phyloP scores from a whole-genome alignment of 805 yeast genomes.

The Zygosaccharomyces pseudorouxii region DNA sequence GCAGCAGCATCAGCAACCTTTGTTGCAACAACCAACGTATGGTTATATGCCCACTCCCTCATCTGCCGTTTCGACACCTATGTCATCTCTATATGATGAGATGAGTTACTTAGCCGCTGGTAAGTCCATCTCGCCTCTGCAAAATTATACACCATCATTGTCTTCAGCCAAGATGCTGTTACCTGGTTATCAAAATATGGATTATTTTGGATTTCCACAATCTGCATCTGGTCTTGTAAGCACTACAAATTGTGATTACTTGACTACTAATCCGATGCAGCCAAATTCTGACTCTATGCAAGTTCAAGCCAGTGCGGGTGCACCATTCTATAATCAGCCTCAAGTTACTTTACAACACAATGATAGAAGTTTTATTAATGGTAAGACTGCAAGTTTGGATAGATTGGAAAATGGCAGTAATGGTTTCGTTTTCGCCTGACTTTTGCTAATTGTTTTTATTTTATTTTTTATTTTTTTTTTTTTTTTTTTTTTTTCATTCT shows the following conservation, averaged over 20 bases:
- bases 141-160: neutral
- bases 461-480: neutral
- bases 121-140: conserved; percentile 3
- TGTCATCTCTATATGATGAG: conserved; percentile 4
- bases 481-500: neutral
- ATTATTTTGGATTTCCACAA: conserved; percentile 6
- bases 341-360: conserved; percentile 11
- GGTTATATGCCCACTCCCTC: conserved; percentile 10
- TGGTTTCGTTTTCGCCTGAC: conserved; percentile 21
- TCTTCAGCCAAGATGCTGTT: conserved; percentile 6
- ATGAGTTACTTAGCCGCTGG: conserved; percentile 1
- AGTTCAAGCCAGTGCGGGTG: neutral
- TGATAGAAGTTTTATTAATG: conserved; percentile 10
- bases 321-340: conserved; percentile 5
- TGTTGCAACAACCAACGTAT: conserved; percentile 15
- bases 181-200: conserved; percentile 14
- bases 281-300: neutral
- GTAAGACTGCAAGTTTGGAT: conserved; percentile 14
- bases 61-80: conserved; percentile 4
- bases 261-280: neutral
- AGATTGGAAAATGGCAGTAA: conserved; percentile 28
- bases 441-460: conserved; percentile 1
- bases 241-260: conserved; percentile 1
- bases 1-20: conserved; percentile 18
- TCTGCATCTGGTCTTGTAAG: conserved; percentile 13